Base-by-base conservation (phyloP, 768 basidiomycete species). In the Suillus clintonianus region DNA sequence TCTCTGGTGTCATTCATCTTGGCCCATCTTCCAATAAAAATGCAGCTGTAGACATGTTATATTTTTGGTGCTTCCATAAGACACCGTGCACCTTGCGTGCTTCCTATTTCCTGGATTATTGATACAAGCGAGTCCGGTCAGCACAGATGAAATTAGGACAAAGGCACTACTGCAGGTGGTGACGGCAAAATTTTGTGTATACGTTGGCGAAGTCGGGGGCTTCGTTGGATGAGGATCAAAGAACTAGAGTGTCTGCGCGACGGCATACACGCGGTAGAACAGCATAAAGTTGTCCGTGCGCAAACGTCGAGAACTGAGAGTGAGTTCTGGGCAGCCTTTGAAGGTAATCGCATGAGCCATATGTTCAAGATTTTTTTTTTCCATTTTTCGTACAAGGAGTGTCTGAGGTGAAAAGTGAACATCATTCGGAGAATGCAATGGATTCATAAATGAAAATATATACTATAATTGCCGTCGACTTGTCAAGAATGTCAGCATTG, bases 231-330 rank as follows among this genome's bases (percentile, higher is more conserved):
- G 5, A 8, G 34, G 5, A 34, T 5, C 4, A 34, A 8, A 34
- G 34, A 34, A 8, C 34, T 37, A 37, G 11, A 37, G 37, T 37
- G 37, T 36, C 37, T 37, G 37, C 10, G 36, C 45, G 41, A 37
- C 41, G 17, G n/a, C 32, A 8, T 17, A 63, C 43, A 32, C 78
- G 69, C 36, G 80, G 82, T 1, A 83, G 65, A 5, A 80, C 80
- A 79, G 74, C 83, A 81, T 83, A 81, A 1, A 83, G 72, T 64
- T 82, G 79, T 0, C 81, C 81, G 78, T 83, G 83, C 1, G 74
- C 45, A 62, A 83, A 82, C 10, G 79, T 84, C 73, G 11, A 84
- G 42, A 3, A 79, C 83, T 59, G 79, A 81, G 64, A 83, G 82
- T 1, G 65, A 83, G 82, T 5, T 83, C 82, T 71, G 84, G 80